A percentile compares a stretch with the other conserved stretches of the same genome.
Conservation (phyloP, 257 asterid species). For the Coffea eugenioides region DNA sequence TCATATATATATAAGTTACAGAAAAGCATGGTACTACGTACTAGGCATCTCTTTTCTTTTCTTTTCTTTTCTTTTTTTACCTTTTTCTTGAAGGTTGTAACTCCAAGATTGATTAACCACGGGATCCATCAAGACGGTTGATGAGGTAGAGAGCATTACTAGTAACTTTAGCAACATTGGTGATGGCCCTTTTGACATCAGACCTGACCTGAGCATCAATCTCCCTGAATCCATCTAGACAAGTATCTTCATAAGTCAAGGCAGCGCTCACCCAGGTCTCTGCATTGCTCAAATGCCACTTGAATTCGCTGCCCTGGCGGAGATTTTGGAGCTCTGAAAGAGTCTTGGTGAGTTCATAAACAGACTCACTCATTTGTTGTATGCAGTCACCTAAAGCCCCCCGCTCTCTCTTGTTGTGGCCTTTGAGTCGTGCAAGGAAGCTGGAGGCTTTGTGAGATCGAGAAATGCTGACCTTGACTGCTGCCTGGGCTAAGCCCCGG, state of each 20-base stretch:
- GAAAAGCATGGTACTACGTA: too few relatives aligned
- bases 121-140: constrained; percentile 48
- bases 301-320: constrained; percentile 53
- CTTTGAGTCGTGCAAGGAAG: constrained; percentile 42
- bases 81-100: too few relatives aligned
- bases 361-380: constrained; percentile 65
- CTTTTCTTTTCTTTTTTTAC: too few relatives aligned
- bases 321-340: constrained; percentile 61
- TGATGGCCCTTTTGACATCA: constrained; percentile 57
- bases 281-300: constrained; percentile 90
- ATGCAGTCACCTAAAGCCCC: constrained; percentile 69
- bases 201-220: constrained; percentile 47
- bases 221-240: constrained; percentile 86
- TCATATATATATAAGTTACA: background rate
- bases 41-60: background rate
- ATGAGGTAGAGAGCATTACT: constrained; percentile 89
- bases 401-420: constrained; percentile 40
- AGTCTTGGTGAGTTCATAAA: constrained; percentile 62
- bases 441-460: constrained; percentile 41
- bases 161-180: constrained; percentile 68
- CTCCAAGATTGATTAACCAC: background rate
- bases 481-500: constrained; percentile 66
- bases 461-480: constrained; percentile 63
- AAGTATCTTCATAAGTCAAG: constrained; percentile 78
- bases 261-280: constrained; percentile 99